Conservation (phyloP, 2,329 filamentous ascomycete genomes). For the Didymella arachidicola region DNA sequence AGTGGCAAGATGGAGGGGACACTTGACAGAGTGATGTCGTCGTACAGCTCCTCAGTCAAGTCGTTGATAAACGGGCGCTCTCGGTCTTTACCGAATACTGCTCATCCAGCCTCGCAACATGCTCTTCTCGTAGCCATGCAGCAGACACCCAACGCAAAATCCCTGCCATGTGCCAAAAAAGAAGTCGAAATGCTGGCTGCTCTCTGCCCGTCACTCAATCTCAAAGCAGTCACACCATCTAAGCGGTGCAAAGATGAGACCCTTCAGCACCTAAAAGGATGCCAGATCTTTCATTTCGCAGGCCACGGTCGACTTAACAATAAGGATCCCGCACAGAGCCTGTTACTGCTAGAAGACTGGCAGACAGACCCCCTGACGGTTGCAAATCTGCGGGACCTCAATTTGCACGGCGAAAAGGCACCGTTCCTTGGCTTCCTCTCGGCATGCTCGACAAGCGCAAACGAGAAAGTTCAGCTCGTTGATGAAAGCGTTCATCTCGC, state of each 20-base stretch:
- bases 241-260: neutral
- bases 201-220: neutral
- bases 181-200: neutral
- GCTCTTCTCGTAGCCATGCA: neutral
- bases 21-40: neutral
- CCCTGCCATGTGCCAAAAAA: neutral
- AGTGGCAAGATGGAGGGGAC: neutral
- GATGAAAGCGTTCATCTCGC: slow-evolving; percentile 54
- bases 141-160: neutral
- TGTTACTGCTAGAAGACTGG: slow-evolving; percentile 33
- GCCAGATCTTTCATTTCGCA: slow-evolving; percentile 55
- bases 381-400: neutral
- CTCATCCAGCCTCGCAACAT: neutral
- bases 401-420: neutral
- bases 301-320: slow-evolving; percentile 47
- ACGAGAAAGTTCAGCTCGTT: slow-evolving; percentile 20
- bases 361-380: neutral
- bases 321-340: slow-evolving; percentile 43
- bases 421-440: slow-evolving; percentile 2
- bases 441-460: neutral
- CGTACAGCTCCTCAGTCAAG: neutral
- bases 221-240: neutral
- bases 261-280: slow-evolving; percentile 26
- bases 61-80: neutral
- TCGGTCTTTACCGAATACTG: too few species aligned